A percentile compares a stretch with the other conserved stretches of the same genome.
Conservation (phyloP, 805 yeast species). For the Myxozyma neglecta region DNA sequence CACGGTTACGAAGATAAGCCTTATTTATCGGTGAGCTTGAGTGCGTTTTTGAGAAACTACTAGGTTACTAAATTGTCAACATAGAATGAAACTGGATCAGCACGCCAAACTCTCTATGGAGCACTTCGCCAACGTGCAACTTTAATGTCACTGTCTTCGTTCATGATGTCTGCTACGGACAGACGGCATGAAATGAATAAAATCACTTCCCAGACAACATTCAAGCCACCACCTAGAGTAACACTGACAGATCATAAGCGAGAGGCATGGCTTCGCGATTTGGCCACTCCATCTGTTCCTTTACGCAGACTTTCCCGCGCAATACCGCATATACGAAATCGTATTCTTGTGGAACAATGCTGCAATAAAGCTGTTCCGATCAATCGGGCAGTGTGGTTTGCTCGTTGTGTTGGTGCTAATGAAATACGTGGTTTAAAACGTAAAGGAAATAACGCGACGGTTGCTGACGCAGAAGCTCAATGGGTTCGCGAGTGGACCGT, state of each 20-base stretch:
- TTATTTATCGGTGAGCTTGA: constrained; percentile 29
- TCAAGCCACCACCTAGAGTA: constrained; percentile 83
- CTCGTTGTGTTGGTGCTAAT: constrained; percentile 80
- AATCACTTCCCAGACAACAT: constrained; percentile 53
- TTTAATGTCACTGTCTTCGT: constrained; percentile 51
- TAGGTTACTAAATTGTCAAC: not conserved
- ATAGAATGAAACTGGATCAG: constrained; percentile 67
- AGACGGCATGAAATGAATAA: constrained; percentile 49
- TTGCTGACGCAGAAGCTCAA: constrained; percentile 46
- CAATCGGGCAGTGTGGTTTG: constrained; percentile 85
- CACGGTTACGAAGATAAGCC: constrained; percentile 63
- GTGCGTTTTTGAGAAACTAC: not conserved
- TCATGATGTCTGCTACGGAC: constrained; percentile 51
- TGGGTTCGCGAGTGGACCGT: constrained; percentile 92
- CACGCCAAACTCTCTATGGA: constrained; percentile 55
- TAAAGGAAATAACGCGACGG: constrained; percentile 42
- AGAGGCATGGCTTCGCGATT: constrained; percentile 81
- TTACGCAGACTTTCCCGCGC: constrained; percentile 68
- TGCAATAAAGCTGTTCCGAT: constrained; percentile 67
- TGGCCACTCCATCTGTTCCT: constrained; percentile 68
- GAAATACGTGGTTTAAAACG: constrained; percentile 63
- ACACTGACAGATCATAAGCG: constrained; percentile 84
- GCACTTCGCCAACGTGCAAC: constrained; percentile 44
- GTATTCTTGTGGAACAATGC: constrained; percentile 70
- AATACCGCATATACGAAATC: constrained; percentile 81